A percentile compares a stretch with the other conserved stretches of the same genome.
Evolutionary conservation across 192 early-diverging fungal genomes (phyloP).

Genomic region (Geranomyces variabilis): DNA sequence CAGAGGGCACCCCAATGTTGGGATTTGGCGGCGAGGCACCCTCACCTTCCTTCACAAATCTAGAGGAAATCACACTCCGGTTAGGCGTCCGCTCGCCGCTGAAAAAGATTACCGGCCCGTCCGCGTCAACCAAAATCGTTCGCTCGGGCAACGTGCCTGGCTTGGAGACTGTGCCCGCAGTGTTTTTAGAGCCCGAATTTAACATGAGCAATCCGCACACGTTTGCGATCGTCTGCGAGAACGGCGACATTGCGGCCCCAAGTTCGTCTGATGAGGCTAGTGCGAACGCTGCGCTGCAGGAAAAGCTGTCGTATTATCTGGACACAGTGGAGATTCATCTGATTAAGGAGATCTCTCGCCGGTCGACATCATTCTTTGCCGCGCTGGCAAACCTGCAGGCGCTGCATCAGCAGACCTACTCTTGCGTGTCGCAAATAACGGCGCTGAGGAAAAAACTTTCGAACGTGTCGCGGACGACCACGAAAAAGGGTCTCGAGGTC

Average conservation of each 20-base stretch:
- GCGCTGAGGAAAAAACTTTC: slow-evolving; percentile 72
- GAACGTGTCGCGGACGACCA: slow-evolving; percentile 65
- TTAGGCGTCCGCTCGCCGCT: slow-evolving; percentile 14
- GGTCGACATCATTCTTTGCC: slow-evolving; percentile 95
- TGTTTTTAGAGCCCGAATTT: slow-evolving; percentile 87
- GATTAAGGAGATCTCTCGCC: slow-evolving; percentile 88
- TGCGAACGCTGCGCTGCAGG: slow-evolving; percentile 78
- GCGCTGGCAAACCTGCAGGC: slow-evolving; percentile 91
- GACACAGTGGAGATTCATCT: slow-evolving; percentile 95
- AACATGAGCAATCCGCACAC: slow-evolving; percentile 88
- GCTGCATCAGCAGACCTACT: slow-evolving; percentile 87
- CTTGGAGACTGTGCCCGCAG: slow-evolving; percentile 80
- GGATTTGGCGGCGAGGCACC: slow-evolving; percentile 24
- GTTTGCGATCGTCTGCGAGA: slow-evolving; percentile 81
- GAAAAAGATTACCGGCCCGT: slow-evolving; percentile 22
- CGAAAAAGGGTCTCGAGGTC: slow-evolving; percentile 80
- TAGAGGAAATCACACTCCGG: slow-evolving; percentile 26
- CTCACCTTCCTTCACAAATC: slow-evolving; percentile 30
- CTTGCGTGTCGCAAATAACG: slow-evolving; percentile 88
- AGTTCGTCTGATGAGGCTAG: slow-evolving; percentile 52
- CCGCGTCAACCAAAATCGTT: slow-evolving; percentile 42
- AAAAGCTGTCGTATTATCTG: slow-evolving; percentile 85
- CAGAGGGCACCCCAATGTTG: slow-evolving; percentile 58
- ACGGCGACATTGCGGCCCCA: slow-evolving; percentile 62
- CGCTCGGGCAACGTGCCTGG: slow-evolving; percentile 68